Base-by-base conservation (phyloP, 495 filamentous ascomycete genomes). In the Penicillium egyptiacum region DNA sequence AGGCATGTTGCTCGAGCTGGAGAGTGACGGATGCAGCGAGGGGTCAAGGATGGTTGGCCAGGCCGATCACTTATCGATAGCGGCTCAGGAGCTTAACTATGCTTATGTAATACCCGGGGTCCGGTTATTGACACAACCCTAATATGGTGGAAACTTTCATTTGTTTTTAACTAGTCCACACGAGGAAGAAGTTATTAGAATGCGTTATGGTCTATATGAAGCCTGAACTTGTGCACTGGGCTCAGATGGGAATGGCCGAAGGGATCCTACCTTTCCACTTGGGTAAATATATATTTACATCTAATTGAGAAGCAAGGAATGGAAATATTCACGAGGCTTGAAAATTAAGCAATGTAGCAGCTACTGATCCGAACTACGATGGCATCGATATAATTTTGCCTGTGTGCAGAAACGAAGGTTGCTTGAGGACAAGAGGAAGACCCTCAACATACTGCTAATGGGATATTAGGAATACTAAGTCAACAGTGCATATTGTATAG, bases 41-140 rank as follows among this genome's bases (percentile, higher is more conserved):
- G 66, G 66, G 63, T 47, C 56, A 39, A 31, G 63, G 65, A 57
- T 56, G 65, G 63, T 61, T 39, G n/a, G n/a, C n/a, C 56, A 42
- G 33, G 66, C 63, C 65, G 65, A 55, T 33, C 7, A 20, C 42
- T 69, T 69, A 69, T 69, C 66, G 63, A 66, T 66, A 69, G 16
- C 16, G 37, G 25, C 7, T 28, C n/a, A n/a, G n/a, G 17, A 53
- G 39, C 50, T 43, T 41, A 22, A 43, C 20, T 5, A 10, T 39
- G 42, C 16, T 55, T 55, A 55, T 45, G 28, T 45, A 39, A 39
- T 17, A 8, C 5, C 8, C 44, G n/a, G 20, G 31, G 28, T 37
- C 42, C 20, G 6, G 31, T 46, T 42, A 47, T 35, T n/a, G 20
- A 22, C 19, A 22, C 9, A 51, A 35, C 49, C 49, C 49, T 41